These are phyloP conservation scores for Graphilbum ipis-grandicollis DNA, from an alignment of 2,329 filamentous ascomycete genomes.

Conservation along the genomic window DNA sequence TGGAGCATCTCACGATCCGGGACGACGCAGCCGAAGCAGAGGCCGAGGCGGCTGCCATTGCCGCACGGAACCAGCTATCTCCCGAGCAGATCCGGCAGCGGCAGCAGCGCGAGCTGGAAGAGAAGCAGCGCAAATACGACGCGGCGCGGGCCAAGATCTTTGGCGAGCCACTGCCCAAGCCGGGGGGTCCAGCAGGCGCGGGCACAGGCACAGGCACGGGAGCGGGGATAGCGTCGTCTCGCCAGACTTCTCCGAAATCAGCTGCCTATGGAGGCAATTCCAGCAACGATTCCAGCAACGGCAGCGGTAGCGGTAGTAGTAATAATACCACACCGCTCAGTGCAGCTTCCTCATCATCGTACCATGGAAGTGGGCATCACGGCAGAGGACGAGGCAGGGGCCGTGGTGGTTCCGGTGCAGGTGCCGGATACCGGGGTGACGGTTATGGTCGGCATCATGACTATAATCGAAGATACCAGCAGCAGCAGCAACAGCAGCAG, in stretches of 20 bases:
- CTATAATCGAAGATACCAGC: not conserved
- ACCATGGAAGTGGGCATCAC: conserved; percentile 9
- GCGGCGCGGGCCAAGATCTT: conserved; percentile 80
- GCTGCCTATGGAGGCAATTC: not conserved
- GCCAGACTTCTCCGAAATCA: conserved; percentile 4
- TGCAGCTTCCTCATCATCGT: conserved; percentile 8
- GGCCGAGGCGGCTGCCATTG: conserved; percentile 51
- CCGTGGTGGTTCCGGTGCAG: too few relatives aligned
- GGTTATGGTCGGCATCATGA: conserved; percentile 1
- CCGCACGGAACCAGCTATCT: conserved; percentile 45
- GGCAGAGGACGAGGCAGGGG: conserved; percentile 29
- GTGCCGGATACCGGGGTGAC: conserved; percentile 1
- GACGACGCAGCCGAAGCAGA: conserved; percentile 48
- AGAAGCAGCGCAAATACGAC: conserved; percentile 81
- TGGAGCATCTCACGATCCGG: conserved; percentile 24
- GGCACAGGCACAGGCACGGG: not conserved
- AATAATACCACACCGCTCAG: too few relatives aligned
- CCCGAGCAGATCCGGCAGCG: conserved; percentile 63
- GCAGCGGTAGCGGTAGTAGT: too few relatives aligned
- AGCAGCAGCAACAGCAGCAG: conserved; percentile 12
- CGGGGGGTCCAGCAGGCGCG: conserved; percentile 1
- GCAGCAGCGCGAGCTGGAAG: conserved; percentile 64
- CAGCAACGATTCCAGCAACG: too few relatives aligned
- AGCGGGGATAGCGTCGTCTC: conserved; percentile 1
- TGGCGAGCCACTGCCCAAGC: conserved; percentile 29